Percentiles rank a stretch among this genome's conserved stretches.
Conservation (phyloP, 2,329 filamentous ascomycete genomes). For the Periglandula ipomoeae region DNA sequence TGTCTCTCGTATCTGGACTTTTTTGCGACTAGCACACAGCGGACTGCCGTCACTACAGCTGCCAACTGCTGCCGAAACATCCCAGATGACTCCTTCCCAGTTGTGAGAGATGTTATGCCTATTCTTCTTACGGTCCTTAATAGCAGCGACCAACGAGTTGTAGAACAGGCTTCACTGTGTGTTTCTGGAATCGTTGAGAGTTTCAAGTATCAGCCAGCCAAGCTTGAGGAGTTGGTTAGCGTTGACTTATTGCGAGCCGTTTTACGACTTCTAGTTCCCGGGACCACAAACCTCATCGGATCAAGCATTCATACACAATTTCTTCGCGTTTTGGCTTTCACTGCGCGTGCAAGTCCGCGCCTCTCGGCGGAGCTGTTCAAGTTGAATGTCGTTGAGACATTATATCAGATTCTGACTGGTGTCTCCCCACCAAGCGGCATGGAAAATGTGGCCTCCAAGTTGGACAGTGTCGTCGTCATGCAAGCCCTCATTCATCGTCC, state of each 20-base stretch:
- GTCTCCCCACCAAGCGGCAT: constrained; percentile 79
- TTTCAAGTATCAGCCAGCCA: constrained; percentile 80
- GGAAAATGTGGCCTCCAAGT: constrained; percentile 71
- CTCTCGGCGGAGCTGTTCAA: constrained; percentile 87
- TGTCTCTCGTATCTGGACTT: constrained; percentile 95
- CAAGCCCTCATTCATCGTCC: constrained; percentile 94
- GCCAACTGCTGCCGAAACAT: constrained; percentile 98
- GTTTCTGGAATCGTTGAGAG: constrained; percentile 95
- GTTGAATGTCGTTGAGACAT: constrained; percentile 92
- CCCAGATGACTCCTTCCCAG: constrained; percentile 82
- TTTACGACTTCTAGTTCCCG: constrained; percentile 78
- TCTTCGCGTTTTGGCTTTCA: constrained; percentile 81
- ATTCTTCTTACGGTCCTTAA: constrained; percentile 82
- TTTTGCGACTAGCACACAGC: constrained; percentile 92
- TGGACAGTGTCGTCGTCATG: constrained; percentile 97
- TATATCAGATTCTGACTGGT: constrained; percentile 94
- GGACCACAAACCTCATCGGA: constrained; percentile 90
- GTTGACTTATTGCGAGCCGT: constrained; percentile 78
- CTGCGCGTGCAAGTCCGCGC: constrained; percentile 76
- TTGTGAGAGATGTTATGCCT: constrained; percentile 93
- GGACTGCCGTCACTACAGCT: constrained; percentile 92
- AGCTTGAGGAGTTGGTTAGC: constrained; percentile 87
- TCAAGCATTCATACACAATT: constrained; percentile 95
- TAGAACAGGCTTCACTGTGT: constrained; percentile 92
- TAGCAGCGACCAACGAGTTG: constrained; percentile 91